Conservation (phyloP, 805 yeast species). For the Candida cerambycidarum region DNA sequence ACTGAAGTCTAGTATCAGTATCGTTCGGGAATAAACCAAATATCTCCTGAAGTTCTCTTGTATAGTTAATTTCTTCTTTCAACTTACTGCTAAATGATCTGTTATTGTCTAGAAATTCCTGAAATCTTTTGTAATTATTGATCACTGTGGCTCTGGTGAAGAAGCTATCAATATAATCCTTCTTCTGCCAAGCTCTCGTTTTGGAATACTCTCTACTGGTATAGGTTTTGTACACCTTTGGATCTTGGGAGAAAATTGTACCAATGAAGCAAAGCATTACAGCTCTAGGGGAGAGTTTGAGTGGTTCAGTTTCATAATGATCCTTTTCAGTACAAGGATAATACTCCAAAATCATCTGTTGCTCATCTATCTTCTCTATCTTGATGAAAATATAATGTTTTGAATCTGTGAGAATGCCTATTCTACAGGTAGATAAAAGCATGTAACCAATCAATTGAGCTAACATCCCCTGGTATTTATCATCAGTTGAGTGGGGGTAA, state of each 20-base stretch:
- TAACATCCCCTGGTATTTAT: neutral
- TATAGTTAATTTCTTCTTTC: too few relatives aligned
- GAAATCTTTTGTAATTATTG: too few relatives aligned
- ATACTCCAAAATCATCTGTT: neutral
- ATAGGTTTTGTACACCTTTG: neutral
- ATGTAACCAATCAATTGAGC: neutral
- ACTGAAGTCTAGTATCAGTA: neutral
- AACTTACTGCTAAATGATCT: too few relatives aligned
- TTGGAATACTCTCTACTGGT: neutral
- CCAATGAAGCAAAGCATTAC: neutral
- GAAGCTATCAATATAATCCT: too few relatives aligned
- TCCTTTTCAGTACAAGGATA: neutral
- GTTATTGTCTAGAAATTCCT: too few relatives aligned
- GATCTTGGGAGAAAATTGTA: too few relatives aligned
- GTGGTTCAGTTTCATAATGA: neutral
- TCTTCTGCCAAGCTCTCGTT: neutral
- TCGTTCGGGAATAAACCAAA: neutral
- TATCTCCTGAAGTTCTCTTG: neutral
- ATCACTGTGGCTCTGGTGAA: too few relatives aligned
- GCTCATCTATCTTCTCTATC: neutral
- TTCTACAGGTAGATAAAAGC: neutral
- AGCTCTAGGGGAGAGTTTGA: neutral
- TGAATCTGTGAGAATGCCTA: neutral
- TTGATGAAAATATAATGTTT: neutral
- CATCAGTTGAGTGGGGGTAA: too few relatives aligned